Base-by-base conservation (phyloP, 805 yeast genomes). In the Sungouiella thailandica region DNA sequence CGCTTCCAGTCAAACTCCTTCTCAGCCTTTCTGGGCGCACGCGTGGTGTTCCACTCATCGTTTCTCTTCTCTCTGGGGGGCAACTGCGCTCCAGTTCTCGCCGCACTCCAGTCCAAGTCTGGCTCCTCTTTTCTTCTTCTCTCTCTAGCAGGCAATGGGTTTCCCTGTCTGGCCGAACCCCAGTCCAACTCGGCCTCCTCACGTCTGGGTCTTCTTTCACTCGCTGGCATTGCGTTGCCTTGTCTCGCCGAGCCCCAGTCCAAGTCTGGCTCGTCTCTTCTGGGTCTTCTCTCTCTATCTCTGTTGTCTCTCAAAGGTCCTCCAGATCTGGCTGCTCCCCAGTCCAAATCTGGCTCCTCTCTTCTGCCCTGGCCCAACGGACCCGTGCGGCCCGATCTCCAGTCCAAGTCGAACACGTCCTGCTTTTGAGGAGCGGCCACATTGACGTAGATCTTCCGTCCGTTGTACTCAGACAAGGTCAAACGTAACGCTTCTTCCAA, bases 271-370 rank as follows among this genome's bases (percentile, higher is more conserved):
- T 66, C 69, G 34, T 65, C 62, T 38, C 64, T 51, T 44, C 52
- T 55, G 28, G 64, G 62, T 29, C 44, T 34, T 33, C 47, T 32
- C 19, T 36, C 42, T 17, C 39, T 35, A 39, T 48, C 56, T 49
- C 50, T 55, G 54, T 43, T 47, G 40, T 48, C 43, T 31, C 65
- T 64, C 36, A 56, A 53, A 8, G 52, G 48, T 32, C 47, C 65
- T 20, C 64, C 62, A 16, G 50, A 37, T 52, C 77, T 63, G 29
- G 70, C 76, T 7, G 66, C 41, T 34, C 70, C 63, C 78, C 86
- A 79, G 57, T 82, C 86, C 34, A 78, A 59, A 20, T 76, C 75
- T 29, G 76, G 75, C 49, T 70, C 79, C 47, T 68, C 75, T 41
- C 65, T 65, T 20, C 57, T 51, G 28, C 43, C 52, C n/a, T 43